These are phyloP conservation scores for Tuber aestivum DNA, from an alignment of 495 filamentous ascomycete genomes.

Conservation along the genomic window DNA sequence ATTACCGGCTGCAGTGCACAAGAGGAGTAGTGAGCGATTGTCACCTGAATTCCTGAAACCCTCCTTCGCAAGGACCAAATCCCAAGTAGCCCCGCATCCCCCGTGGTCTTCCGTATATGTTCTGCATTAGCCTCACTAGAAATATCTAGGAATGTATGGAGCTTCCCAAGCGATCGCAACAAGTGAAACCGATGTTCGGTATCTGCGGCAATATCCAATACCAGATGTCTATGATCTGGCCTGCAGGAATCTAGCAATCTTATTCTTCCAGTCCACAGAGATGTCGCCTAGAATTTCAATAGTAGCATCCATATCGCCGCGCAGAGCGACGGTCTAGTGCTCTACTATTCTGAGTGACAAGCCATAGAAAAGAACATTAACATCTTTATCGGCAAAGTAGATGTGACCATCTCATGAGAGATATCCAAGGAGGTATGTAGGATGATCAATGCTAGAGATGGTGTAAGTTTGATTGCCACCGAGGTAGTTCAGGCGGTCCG, in stretches of 20 bases:
- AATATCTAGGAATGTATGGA: conserved; percentile 78
- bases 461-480: conserved; percentile 98
- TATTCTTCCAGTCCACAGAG: conserved; percentile 85
- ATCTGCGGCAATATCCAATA: conserved; percentile 92
- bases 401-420: conserved; percentile 86
- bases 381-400: conserved; percentile 93
- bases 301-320: conserved; percentile 89
- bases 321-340: conserved; percentile 92
- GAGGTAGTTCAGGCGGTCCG: conserved; percentile 95
- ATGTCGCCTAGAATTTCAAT: conserved; percentile 76
- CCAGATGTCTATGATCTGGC: conserved; percentile 91
- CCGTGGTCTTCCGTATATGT: conserved; percentile 95
- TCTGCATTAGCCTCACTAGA: conserved; percentile 76
- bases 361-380: conserved; percentile 80
- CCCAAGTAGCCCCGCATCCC: conserved; percentile 84
- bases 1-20: conserved; percentile 77
- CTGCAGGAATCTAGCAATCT: conserved; percentile 95
- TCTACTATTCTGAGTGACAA: conserved; percentile 92
- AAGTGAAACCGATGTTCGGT: conserved; percentile 95
- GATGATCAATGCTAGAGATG: conserved; percentile 92
- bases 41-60: conserved; percentile 89
- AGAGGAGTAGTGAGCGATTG: conserved; percentile 75
- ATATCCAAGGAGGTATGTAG: conserved; percentile 92
- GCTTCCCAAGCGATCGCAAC: conserved; percentile 71
- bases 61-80: conserved; percentile 78